Percentiles rank a stretch among this genome's conserved stretches.
Conservation (phyloP, 805 yeast species). For the Candida coquimbonensis region DNA sequence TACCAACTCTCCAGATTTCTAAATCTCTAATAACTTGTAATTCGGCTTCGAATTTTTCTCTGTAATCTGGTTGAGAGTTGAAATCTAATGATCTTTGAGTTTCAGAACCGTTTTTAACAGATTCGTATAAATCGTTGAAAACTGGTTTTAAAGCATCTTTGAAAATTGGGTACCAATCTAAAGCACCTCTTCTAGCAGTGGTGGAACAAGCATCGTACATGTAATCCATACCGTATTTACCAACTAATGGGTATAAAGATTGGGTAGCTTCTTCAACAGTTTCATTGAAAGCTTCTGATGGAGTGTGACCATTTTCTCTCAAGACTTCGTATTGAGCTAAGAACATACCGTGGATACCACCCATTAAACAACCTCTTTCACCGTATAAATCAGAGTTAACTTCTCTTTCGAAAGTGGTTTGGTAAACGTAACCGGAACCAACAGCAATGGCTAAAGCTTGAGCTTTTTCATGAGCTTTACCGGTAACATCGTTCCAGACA, state of each 20-base stretch:
- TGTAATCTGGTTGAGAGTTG: slow-evolving; percentile 97
- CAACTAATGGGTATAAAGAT: slow-evolving; percentile 97
- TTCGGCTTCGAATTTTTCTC: slow-evolving; percentile 92
- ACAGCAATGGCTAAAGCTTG: slow-evolving; percentile 98
- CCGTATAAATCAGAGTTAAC: slow-evolving; percentile 99
- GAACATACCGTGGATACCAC: slow-evolving; percentile 99
- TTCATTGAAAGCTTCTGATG: slow-evolving; percentile 99
- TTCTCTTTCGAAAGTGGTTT: slow-evolving; percentile 98
- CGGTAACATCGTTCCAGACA: slow-evolving; percentile 98
- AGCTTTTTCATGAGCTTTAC: slow-evolving; percentile 99
- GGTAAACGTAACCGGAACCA: slow-evolving; percentile 99
- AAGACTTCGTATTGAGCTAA: slow-evolving; percentile 99
- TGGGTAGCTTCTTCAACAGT: slow-evolving; percentile 99
- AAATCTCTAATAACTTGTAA: slow-evolving; percentile 87
- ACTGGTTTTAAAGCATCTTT: slow-evolving; percentile 98
- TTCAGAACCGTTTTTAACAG: slow-evolving; percentile 94
- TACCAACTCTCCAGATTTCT: slow-evolving; percentile 99
- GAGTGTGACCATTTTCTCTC: slow-evolving; percentile 99
- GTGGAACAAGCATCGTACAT: slow-evolving; percentile 99
- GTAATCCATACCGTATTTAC: slow-evolving; percentile 99
- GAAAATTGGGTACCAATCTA: slow-evolving; percentile 99
- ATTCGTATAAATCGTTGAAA: slow-evolving; percentile 90
- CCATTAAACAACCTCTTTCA: slow-evolving; percentile 99
- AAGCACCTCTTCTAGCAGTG: slow-evolving; percentile 99
- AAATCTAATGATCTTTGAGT: slow-evolving; percentile 97